Evolutionary conservation across 2,329 filamentous ascomycete species (phyloP).

Genomic region (Pestalotiopsis sp.): DNA sequence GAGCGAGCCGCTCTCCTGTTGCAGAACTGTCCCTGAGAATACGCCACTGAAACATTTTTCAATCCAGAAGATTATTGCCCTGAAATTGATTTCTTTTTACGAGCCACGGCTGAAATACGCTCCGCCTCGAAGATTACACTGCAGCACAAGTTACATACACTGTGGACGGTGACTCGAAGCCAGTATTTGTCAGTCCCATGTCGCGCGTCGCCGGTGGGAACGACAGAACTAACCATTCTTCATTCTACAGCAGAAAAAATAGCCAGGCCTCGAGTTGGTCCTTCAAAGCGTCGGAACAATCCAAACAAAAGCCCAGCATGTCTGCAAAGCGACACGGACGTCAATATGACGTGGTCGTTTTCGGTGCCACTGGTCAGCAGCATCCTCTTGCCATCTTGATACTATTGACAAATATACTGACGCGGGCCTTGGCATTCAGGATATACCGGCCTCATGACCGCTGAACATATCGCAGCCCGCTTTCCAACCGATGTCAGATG

Average conservation of each 20-base stretch:
- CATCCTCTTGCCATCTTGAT: neutral
- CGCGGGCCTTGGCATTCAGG: constrained; percentile 18
- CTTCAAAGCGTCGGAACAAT: neutral
- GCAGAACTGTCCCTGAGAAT: neutral
- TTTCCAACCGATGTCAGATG: constrained; percentile 32
- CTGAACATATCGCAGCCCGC: constrained; percentile 31
- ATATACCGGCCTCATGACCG: constrained; percentile 33
- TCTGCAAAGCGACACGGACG: constrained; percentile 51
- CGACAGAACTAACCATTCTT: constrained; percentile 10
- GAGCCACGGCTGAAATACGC: too few species aligned
- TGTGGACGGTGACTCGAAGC: too few species aligned
- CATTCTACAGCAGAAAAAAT: constrained; percentile 19
- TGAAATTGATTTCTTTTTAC: too few species aligned
- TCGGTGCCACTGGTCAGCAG: constrained; percentile 57
- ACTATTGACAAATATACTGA: constrained; percentile 9
- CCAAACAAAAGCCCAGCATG: constrained; percentile 35
- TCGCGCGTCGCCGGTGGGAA: neutral
- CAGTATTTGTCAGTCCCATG: neutral
- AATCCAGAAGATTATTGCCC: neutral
- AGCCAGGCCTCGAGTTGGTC: neutral
- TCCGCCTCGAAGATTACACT: too few species aligned
- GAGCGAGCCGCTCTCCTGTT: neutral
- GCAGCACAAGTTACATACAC: too few species aligned
- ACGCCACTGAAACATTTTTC: too few species aligned
- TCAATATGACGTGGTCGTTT: constrained; percentile 59